These are phyloP conservation scores for Leishmania major DNA, from an alignment of 208 protist species.

Conservation along the genomic window DNA sequence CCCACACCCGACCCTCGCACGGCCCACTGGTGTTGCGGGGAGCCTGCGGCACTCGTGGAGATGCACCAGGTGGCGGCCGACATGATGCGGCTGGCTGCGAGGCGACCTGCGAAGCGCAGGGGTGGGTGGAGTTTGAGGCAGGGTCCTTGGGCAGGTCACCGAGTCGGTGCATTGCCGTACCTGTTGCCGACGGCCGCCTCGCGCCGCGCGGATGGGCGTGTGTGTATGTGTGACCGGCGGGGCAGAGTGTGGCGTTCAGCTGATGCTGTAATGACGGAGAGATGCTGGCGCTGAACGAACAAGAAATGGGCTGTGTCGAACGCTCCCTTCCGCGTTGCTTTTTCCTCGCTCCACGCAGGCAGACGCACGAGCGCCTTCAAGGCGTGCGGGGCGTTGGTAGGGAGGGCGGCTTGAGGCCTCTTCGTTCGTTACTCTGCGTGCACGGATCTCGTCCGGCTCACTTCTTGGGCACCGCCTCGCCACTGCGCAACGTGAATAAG, in stretches of 20 bases:
- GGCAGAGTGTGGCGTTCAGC: background rate
- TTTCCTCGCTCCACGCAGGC: background rate
- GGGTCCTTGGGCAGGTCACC: background rate
- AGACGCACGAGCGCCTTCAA: background rate
- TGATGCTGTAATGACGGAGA: background rate
- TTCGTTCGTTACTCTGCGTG: no score
- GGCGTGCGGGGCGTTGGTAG: no score
- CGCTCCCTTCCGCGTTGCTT: background rate
- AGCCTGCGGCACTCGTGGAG: no score
- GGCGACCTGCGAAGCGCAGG: background rate
- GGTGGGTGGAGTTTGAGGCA: background rate
- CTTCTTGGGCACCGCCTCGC: no score
- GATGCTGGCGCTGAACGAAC: background rate
- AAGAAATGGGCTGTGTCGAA: background rate
- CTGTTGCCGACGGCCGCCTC: background rate
- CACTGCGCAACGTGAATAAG: no score
- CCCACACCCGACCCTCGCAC: background rate
- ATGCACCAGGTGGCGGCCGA: background rate
- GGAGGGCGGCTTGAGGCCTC: no score
- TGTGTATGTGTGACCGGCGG: no score
- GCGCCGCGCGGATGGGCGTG: background rate
- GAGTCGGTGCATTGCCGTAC: background rate
- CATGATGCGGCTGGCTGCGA: background rate
- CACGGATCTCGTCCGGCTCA: no score
- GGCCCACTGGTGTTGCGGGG: background rate